Evolutionary conservation across 108 stramenopile genomes (phyloP).

Genomic region (Thalassiosira profunda): DNA sequence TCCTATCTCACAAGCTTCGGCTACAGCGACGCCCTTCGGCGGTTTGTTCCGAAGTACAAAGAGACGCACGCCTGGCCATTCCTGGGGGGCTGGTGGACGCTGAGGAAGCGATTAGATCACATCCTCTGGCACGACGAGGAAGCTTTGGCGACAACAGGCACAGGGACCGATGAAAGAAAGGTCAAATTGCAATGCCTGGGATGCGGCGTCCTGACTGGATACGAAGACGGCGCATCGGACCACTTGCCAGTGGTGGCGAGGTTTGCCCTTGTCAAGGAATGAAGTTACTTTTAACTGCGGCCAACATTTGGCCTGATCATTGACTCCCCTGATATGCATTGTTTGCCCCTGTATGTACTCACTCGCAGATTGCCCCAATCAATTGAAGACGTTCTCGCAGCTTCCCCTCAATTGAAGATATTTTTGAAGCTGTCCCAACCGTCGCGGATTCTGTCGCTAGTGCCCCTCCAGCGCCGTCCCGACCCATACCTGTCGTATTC

Average conservation of each 20-base stretch:
- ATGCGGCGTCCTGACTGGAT: slow-evolving; percentile 45
- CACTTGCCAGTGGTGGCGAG: slow-evolving; percentile 42
- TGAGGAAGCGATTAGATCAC: slow-evolving; percentile 51
- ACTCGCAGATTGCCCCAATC: too few relatives aligned
- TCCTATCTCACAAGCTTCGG: slow-evolving; percentile 26
- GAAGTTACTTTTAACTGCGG: too few relatives aligned
- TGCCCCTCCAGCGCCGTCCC: too few relatives aligned
- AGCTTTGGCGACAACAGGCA: neutral
- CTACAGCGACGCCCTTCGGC: slow-evolving; percentile 37
- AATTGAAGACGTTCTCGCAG: too few relatives aligned
- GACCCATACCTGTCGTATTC: too few relatives aligned
- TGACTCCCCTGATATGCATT: too few relatives aligned
- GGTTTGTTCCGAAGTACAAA: slow-evolving; percentile 32
- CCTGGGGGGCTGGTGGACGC: slow-evolving; percentile 9
- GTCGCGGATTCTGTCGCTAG: too few relatives aligned
- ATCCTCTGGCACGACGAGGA: slow-evolving; percentile 38
- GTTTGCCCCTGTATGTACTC: too few relatives aligned
- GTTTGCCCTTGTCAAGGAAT: slow-evolving; percentile 27
- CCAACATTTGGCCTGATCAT: too few relatives aligned
- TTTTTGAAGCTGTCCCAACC: too few relatives aligned
- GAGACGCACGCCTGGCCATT: slow-evolving; percentile 49
- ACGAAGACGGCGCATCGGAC: slow-evolving; percentile 42
- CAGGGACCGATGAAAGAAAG: too few relatives aligned
- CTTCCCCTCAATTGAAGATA: too few relatives aligned
- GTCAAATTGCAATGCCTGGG: slow-evolving; percentile 16